Conservation (phyloP, 371 early-diverging fungal species). For the Umbelopsis sp. region DNA sequence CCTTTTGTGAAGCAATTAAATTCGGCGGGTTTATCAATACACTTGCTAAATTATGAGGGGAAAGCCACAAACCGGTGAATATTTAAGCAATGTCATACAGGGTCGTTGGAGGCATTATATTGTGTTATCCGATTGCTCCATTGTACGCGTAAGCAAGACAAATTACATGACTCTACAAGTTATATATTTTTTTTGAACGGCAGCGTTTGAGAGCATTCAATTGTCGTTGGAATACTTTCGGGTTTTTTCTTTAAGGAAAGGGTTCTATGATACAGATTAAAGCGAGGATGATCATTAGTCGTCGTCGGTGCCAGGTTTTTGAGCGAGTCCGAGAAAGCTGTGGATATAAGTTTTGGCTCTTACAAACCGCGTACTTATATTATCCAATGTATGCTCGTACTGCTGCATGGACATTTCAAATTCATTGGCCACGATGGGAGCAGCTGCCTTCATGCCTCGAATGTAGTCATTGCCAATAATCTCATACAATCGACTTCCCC, state of each 20-base stretch:
- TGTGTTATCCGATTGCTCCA: no score
- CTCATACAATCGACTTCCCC: not conserved
- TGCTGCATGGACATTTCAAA: not conserved
- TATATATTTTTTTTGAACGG: not conserved
- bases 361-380: not conserved
- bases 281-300: not conserved
- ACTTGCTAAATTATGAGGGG: no score
- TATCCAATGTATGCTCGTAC: not conserved
- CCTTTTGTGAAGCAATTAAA: no score
- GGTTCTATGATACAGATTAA: constrained; percentile 11
- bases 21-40: no score
- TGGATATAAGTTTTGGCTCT: not conserved
- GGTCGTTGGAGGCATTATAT: no score
- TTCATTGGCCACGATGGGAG: not conserved
- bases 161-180: not conserved
- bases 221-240: not conserved
- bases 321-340: not conserved
- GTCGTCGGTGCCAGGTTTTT: not conserved
- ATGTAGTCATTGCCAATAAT: constrained; percentile 5
- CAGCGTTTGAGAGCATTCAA: no score
- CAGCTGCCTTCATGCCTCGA: constrained; percentile 11
- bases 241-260: not conserved
- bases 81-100: no score
- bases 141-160: no score
- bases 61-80: no score